phyloP scores from a whole-genome alignment of 78 protist genomes.

The Dictyostelium firmibasis region DNA sequence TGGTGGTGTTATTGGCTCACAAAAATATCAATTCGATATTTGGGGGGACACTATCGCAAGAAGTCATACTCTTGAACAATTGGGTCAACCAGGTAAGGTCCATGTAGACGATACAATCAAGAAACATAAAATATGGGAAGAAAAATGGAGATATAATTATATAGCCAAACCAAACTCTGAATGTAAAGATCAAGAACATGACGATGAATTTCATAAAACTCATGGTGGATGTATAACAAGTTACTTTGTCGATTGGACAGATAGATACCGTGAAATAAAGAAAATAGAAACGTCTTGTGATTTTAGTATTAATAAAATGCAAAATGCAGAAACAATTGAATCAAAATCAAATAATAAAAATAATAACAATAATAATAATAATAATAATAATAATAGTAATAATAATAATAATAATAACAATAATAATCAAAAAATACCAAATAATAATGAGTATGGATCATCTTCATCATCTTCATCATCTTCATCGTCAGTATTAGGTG shows the following conservation, averaged over 20 bases:
- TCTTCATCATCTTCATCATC: neutral
- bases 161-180: neutral
- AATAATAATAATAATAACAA: neutral
- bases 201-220: neutral
- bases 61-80: slow-evolving; percentile 62
- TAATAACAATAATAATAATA: neutral
- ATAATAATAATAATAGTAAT: neutral
- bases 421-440: too few relatives aligned
- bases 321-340: neutral
- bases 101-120: slow-evolving; percentile 28
- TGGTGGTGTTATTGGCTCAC: slow-evolving; percentile 79
- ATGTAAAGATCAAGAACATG: neutral
- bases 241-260: neutral
- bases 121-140: neutral
- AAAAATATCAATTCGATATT: slow-evolving; percentile 70
- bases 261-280: neutral
- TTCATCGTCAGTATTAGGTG: neutral
- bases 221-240: neutral
- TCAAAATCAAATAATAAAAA: neutral
- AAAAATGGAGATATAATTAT: neutral
- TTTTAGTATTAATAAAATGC: neutral
- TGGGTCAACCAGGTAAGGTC: slow-evolving; percentile 48
- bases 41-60: slow-evolving; percentile 73
- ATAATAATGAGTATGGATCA: neutral
- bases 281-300: neutral